Percentiles rank a stretch among this genome's conserved stretches.
Conservation (phyloP, 1,284 basidiomycete genomes). For the Vanrija humicola region DNA sequence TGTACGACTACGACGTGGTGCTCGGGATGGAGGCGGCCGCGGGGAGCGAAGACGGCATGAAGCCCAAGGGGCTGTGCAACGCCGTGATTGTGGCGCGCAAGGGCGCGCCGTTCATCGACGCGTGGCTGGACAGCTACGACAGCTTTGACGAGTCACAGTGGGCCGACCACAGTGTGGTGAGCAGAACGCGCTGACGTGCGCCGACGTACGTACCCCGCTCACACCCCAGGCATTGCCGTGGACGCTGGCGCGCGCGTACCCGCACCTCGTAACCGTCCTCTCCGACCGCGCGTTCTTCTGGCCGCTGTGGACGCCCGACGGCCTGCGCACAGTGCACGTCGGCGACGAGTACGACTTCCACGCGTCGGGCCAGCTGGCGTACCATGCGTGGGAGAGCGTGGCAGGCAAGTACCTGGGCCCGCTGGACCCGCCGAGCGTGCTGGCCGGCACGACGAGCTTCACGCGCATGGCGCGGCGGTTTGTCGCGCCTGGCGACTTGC, state of each 20-base stretch:
- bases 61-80: slow-evolving; percentile 50
- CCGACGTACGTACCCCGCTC: no score
- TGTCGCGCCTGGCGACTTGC: slow-evolving; percentile 27
- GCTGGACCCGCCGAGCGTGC: slow-evolving; percentile 30
- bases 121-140: slow-evolving; percentile 44
- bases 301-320: slow-evolving; percentile 46
- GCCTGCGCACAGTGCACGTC: slow-evolving; percentile 35
- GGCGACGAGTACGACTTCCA: slow-evolving; percentile 30
- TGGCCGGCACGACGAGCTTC: slow-evolving; percentile 31
- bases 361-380: slow-evolving; percentile 37
- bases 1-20: slow-evolving; percentile 41
- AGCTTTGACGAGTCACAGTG: slow-evolving; percentile 42
- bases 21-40: slow-evolving; percentile 46
- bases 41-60: slow-evolving; percentile 22
- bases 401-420: slow-evolving; percentile 26
- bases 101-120: slow-evolving; percentile 38
- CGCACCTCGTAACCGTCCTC: slow-evolving; percentile 46
- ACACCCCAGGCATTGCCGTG: slow-evolving; percentile 24
- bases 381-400: slow-evolving; percentile 46
- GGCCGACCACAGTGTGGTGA: slow-evolving; percentile 46
- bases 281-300: slow-evolving; percentile 51
- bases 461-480: slow-evolving; percentile 35
- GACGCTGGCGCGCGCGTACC: slow-evolving; percentile 44
- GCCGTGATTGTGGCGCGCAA: slow-evolving; percentile 48
- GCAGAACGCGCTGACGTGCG: slow-evolving; percentile 6